Evolutionary conservation across 2,329 filamentous ascomycete genomes (phyloP), one percentile per base, ranked within the genome.

Genomic region (Colletotrichum musae): DNA sequence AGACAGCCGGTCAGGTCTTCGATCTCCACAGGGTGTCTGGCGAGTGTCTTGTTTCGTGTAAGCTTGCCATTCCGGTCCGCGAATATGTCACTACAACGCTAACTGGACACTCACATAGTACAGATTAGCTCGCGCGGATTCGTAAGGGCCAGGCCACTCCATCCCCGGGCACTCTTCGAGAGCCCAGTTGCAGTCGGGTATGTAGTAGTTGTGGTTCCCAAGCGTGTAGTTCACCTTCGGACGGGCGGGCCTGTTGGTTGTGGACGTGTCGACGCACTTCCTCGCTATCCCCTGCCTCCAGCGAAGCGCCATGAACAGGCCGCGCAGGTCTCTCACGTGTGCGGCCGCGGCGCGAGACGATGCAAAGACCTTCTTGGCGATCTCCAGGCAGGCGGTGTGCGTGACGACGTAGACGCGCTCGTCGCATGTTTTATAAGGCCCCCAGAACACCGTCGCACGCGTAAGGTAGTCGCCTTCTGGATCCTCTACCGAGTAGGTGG

Each of bases 251-350:
- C 16, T 18, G 32, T 36, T 36, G 41, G 15, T 48, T 58, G 2
- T 1, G 16, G 9, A 48, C 32, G 32, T 36, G 9, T 36, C 3
- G 32, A 36, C 13, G 18, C 1, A 51, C 16, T 36, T 54, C 45
- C 13, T 2, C 2, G 48, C n/a, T 0, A 53, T 36, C 7, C 12
- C 48, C 1, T 4, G 16, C 6, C 58, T 52, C 48, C 58, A 62
- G 7, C 50, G 50, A n/a, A 58, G 24, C 0, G 51, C 43, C 43
- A n/a, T 41, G 21, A 64, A 58, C 10, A 64, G 28, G 4, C 61
- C 61, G 10, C 52, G 28, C 43, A 50, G 16, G 4, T 64, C 52
- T 50, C 52, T 36, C 0, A 64, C 18, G 16, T 64, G 13, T 9
- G 61, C 21, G 6, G 21, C 9, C 5, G 61, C 21, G 6, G 21